Evolutionary conservation across 2,329 filamentous ascomycete species (phyloP).

Genomic region (Fusarium sp.): DNA sequence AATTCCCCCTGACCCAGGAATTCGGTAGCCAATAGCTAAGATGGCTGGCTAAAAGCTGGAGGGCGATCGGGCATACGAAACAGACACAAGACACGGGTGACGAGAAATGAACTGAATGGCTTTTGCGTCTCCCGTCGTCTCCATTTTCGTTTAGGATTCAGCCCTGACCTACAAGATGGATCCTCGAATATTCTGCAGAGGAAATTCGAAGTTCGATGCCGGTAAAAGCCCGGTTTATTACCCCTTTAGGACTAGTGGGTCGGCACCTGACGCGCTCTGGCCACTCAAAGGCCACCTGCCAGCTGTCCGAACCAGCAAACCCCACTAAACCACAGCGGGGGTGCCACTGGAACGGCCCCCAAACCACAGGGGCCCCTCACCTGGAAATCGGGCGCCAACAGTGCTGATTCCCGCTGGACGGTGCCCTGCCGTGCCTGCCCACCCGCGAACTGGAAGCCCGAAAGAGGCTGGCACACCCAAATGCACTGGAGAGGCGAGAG

Average conservation of each 20-base stretch:
- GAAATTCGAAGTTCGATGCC: conserved; percentile 29
- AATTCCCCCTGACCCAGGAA: conserved; percentile 28
- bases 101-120: conserved; percentile 20
- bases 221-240: conserved; percentile 45
- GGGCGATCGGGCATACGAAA: conserved; percentile 1
- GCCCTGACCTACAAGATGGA: conserved; percentile 43
- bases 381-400: conserved; percentile 19
- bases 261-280: conserved; percentile 11
- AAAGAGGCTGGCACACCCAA: conserved; percentile 5
- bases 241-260: conserved; percentile 33
- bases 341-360: conserved; percentile 2
- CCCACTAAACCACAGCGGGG: conserved; percentile 31
- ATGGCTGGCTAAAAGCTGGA: not conserved
- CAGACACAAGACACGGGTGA: conserved; percentile 9
- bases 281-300: conserved; percentile 24
- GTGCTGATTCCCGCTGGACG: conserved; percentile 26
- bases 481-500: conserved; percentile 8
- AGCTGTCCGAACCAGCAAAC: conserved; percentile 5
- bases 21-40: conserved; percentile 31
- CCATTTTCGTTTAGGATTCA: conserved; percentile 48
- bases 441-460: conserved; percentile 15
- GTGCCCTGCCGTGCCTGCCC: not conserved
- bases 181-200: conserved; percentile 12
- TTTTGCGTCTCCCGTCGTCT: conserved; percentile 21
- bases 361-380: conserved; percentile 2